Conservation (phyloP, 139 green algal species). For the Nannochloris sp. region DNA sequence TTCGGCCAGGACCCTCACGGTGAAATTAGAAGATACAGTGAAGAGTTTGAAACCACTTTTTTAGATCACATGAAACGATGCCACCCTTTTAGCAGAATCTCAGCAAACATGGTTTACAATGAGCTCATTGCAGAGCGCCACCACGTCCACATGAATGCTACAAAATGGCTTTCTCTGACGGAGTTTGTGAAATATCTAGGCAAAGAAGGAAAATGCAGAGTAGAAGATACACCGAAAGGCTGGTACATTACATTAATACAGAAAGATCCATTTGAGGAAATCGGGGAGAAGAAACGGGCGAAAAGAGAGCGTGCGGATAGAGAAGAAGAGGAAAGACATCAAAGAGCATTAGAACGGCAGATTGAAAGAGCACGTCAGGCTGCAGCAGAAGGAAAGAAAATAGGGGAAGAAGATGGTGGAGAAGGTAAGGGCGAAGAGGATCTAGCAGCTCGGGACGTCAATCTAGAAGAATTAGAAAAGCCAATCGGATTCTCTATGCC, state of each 20-base stretch:
- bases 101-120: constrained; percentile 89
- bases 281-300: constrained; percentile 32
- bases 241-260: constrained; percentile 76
- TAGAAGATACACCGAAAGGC: constrained; percentile 93
- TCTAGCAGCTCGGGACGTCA: constrained; percentile 29
- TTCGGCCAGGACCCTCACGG: constrained; percentile 77
- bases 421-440: background rate
- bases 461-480: constrained; percentile 29
- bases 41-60: constrained; percentile 85
- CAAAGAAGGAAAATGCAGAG: constrained; percentile 69
- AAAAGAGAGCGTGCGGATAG: constrained; percentile 44
- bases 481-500: constrained; percentile 48
- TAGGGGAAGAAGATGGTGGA: background rate
- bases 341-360: constrained; percentile 37
- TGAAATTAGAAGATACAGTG: constrained; percentile 75
- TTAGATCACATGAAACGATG: constrained; percentile 78
- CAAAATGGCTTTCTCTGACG: constrained; percentile 85
- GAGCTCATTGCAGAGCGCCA: constrained; percentile 85
- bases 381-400: constrained; percentile 12
- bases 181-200: constrained; percentile 81
- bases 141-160: constrained; percentile 98
- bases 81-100: constrained; percentile 69
- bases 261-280: constrained; percentile 31
- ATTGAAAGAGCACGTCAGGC: constrained; percentile 43
- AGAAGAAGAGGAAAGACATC: constrained; percentile 37